Evolutionary conservation across 1,284 basidiomycete species (phyloP), one percentile per base, ranked within the genome.

Genomic region (Tetrapyrgos nigripes): DNA sequence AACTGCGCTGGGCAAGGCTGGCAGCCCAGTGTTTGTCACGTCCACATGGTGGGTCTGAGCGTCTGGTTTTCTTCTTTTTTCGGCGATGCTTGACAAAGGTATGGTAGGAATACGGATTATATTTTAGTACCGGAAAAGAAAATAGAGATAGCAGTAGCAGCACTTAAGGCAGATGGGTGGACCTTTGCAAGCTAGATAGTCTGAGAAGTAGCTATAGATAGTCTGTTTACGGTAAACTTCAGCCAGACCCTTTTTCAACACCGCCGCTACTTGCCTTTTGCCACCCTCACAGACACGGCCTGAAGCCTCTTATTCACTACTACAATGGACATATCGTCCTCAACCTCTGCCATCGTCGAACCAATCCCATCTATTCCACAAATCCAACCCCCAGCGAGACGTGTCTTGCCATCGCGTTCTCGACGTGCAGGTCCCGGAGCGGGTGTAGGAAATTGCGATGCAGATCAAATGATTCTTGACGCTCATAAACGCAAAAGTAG

Each of bases 391-490:
- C 82, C 77, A 56, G 87, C 87, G 71, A 90, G 89, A 73, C 87
- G 93, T 72, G 87, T 94, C 46, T 77, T 93, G 53, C 93, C 93
- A 31, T 85, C 90, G 69, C 85, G 93, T 64, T 84, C 89, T 56
- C 83, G 92, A 64, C 84, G 93, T 58, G 89, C 91, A 51, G 91
- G 90, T 3, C 88, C 89, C 51, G 91, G 90, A 3, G 88, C 89
- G 37, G 89, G 88, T 35, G 84, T 91, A 50, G 90, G 91, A 57
- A 86, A 73, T 61, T 87, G 86, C 70, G 91, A 94, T 59, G 69
- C 89, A 27, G 94, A 96, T 77, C 70, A 87, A 61, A 89, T 93
- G 86, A 91, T 96, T 70, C 74, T 94, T 62, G 93, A 95, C 67
- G 90, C 88, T 66, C 82, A 92, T 67, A 86, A 86, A 72, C 84